Evolutionary conservation across 2,329 filamentous ascomycete species (phyloP).

Genomic region (Cercospora brassicicola): DNA sequence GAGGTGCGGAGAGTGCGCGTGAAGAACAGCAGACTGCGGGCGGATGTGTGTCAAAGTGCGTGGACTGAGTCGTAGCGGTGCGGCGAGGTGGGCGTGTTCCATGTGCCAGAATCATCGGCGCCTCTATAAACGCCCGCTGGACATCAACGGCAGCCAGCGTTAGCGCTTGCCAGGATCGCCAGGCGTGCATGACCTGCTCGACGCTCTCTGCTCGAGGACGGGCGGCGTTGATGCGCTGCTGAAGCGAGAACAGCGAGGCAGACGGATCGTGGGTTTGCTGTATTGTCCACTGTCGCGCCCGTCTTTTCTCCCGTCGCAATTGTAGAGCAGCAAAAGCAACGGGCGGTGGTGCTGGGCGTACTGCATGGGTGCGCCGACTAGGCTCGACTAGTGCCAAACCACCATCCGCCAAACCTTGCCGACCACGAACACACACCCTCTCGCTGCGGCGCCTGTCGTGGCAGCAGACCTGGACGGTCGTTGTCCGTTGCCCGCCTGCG

Average conservation of each 20-base stretch:
- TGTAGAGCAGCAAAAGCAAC: not conserved
- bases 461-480: not conserved
- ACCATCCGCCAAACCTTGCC: constrained; percentile 4
- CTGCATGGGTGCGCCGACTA: not conserved
- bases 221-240: not conserved
- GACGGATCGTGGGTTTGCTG: not conserved
- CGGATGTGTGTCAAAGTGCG: not conserved
- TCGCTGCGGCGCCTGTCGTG: not conserved
- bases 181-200: not conserved
- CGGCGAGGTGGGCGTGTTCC: not conserved
- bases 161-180: not conserved
- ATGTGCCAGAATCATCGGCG: not conserved
- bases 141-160: not conserved
- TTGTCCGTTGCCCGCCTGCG: not conserved
- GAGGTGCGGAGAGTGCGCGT: not conserved
- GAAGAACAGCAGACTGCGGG: not conserved
- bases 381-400: constrained; percentile 3
- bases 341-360: not conserved
- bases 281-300: not conserved
- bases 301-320: not conserved
- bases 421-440: not conserved
- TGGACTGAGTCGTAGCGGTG: not conserved
- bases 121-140: not conserved
- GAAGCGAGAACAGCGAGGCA: not conserved
- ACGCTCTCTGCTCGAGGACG: not conserved